phyloP scores from a whole-genome alignment of 1,139 yeast genomes.

The Geotrichum klebahnii region DNA sequence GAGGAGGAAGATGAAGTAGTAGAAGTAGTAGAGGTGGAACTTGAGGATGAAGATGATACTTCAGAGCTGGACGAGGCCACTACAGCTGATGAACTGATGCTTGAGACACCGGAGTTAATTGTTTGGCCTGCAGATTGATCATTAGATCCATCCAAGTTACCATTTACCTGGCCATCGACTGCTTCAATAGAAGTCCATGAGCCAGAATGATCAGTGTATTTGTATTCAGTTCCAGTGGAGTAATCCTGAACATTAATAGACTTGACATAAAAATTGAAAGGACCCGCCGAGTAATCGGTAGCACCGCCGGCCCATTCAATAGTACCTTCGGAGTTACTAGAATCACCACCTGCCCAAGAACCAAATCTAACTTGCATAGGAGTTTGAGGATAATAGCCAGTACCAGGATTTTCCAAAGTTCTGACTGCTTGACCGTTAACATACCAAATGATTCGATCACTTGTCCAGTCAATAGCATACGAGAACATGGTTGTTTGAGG shows the following conservation, averaged over 20 bases:
- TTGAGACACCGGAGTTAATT: conserved; percentile 1
- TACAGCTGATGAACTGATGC: too few species aligned
- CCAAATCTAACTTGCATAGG: conserved; percentile 73
- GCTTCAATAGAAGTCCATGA: conserved; percentile 65
- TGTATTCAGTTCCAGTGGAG: conserved; percentile 68
- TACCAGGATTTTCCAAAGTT: conserved; percentile 48
- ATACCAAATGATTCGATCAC: conserved; percentile 56
- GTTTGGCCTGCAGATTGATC: background rate
- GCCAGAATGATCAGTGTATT: conserved; percentile 63
- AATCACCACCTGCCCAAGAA: conserved; percentile 80
- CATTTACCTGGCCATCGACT: conserved; percentile 58
- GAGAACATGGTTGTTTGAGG: conserved; percentile 63
- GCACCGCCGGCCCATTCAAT: conserved; percentile 82
- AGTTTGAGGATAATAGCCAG: conserved; percentile 61
- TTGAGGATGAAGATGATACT: conserved; percentile 18
- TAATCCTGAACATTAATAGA: conserved; percentile 66
- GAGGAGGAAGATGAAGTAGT: conserved; percentile 19
- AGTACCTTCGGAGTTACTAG: conserved; percentile 59
- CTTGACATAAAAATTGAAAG: conserved; percentile 65
- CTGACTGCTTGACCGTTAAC: conserved; percentile 61
- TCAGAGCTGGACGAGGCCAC: too few species aligned
- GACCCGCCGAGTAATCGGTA: conserved; percentile 62
- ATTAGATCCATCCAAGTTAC: conserved; percentile 44
- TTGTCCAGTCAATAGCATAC: conserved; percentile 79
- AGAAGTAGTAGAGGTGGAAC: conserved; percentile 19